Conservation (phyloP, 805 yeast species). For the Wickerhamomyces rabaulensis region DNA sequence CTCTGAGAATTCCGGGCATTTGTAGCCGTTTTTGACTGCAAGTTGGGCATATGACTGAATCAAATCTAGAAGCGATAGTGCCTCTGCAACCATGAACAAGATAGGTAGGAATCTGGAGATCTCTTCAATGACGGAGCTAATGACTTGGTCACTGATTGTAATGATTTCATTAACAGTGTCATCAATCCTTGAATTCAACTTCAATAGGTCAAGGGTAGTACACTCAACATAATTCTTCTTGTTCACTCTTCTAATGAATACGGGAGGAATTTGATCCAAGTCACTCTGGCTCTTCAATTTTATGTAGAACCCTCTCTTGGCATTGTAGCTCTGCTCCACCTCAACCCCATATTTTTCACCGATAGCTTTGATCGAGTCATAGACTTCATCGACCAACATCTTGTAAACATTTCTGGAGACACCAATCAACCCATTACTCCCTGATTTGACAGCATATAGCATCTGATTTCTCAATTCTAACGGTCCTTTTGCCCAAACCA, state of each 20-base stretch:
- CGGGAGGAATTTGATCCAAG: conserved; percentile 23
- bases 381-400: conserved; percentile 31
- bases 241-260: conserved; percentile 28
- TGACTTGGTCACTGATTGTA: conserved; percentile 35
- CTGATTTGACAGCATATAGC: conserved; percentile 39
- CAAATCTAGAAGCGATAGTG: conserved; percentile 37
- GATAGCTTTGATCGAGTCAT: conserved; percentile 22
- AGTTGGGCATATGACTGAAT: conserved; percentile 29
- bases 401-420: conserved; percentile 38
- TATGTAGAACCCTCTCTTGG: conserved; percentile 33
- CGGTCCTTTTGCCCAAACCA: conserved; percentile 34
- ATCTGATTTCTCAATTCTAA: conserved; percentile 39
- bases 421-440: conserved; percentile 40
- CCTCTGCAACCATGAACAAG: conserved; percentile 38
- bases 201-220: conserved; percentile 34
- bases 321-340: conserved; percentile 31
- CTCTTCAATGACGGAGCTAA: conserved; percentile 27
- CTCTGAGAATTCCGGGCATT: conserved; percentile 33
- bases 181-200: conserved; percentile 34
- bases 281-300: conserved; percentile 22
- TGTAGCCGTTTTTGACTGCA: conserved; percentile 22
- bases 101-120: conserved; percentile 27
- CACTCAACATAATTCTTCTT: conserved; percentile 33
- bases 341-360: conserved; percentile 20
- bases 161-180: conserved; percentile 37